These are phyloP conservation scores for Solanum chacoense DNA, from an alignment of 305 asterid species.

Conservation along the genomic window DNA sequence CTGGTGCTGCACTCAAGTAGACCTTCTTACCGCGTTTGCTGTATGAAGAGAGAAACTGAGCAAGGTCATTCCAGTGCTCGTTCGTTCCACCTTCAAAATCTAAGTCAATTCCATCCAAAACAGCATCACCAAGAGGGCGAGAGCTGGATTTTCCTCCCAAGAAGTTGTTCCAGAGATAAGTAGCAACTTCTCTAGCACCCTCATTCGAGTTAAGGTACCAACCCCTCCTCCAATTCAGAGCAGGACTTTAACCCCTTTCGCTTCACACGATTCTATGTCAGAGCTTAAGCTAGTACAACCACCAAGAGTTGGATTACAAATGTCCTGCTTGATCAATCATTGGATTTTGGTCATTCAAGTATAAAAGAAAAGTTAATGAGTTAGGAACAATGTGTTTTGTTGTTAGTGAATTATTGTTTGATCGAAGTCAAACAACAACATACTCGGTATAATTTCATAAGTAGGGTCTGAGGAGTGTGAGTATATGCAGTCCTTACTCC, in stretches of 20 bases:
- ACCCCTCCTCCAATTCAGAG: background rate
- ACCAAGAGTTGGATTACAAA: background rate
- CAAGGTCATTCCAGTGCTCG: background rate
- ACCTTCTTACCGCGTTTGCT: slow-evolving; percentile 14
- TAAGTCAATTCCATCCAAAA: background rate
- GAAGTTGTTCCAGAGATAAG: background rate
- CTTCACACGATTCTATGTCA: background rate
- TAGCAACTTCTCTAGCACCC: background rate
- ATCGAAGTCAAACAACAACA: background rate
- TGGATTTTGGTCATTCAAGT: background rate
- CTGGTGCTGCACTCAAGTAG: slow-evolving; percentile 31
- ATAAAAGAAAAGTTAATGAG: background rate
- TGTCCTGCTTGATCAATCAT: background rate
- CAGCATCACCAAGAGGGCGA: background rate
- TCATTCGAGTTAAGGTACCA: background rate
- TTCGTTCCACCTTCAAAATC: background rate
- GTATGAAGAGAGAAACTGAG: background rate
- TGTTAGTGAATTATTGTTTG: background rate
- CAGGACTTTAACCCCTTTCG: background rate
- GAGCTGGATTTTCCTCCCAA: background rate
- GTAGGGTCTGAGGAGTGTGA: background rate
- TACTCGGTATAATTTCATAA: background rate
- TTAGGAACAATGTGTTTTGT: background rate
- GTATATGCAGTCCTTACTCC: no score
- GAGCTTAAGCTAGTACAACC: background rate